Evolutionary conservation across 2,329 filamentous ascomycete species (phyloP).

Genomic region (Knufia petricola): DNA sequence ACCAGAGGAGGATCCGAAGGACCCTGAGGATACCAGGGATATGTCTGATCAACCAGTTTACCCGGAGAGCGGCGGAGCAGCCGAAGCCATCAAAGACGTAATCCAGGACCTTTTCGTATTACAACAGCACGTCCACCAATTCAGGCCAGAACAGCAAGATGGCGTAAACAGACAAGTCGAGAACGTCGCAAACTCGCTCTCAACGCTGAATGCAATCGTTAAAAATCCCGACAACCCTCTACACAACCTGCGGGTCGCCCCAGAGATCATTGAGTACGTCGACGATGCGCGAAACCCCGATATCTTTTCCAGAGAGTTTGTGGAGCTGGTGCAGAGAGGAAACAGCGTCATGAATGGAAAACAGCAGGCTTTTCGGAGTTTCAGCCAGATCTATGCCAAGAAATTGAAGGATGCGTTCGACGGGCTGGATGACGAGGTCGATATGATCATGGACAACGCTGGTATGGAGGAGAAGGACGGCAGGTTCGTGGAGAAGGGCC

Average conservation of each 20-base stretch:
- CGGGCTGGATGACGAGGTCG: constrained; percentile 46
- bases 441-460: constrained; percentile 37
- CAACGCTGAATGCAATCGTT: constrained; percentile 35
- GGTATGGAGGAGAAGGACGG: constrained; percentile 13
- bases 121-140: constrained; percentile 49
- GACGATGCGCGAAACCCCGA: constrained; percentile 55
- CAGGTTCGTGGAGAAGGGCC: constrained; percentile 1
- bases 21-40: too few species aligned
- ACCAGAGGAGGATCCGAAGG: not conserved
- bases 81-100: constrained; percentile 39
- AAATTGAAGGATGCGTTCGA: constrained; percentile 51
- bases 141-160: constrained; percentile 47
- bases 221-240: constrained; percentile 18
- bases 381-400: constrained; percentile 49
- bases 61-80: constrained; percentile 17
- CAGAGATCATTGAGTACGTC: constrained; percentile 54
- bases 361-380: constrained; percentile 48
- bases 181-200: constrained; percentile 43
- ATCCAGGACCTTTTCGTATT: constrained; percentile 55
- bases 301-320: constrained; percentile 57
- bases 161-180: constrained; percentile 49
- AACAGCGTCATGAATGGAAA: constrained; percentile 56
- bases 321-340: constrained; percentile 52
- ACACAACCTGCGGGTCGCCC: constrained; percentile 44
- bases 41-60: not conserved